Percentiles rank a stretch among this genome's conserved stretches.
These are phyloP conservation scores for Alternaria postmessia DNA, from an alignment of 2,329 filamentous ascomycete species.

Conservation along the genomic window DNA sequence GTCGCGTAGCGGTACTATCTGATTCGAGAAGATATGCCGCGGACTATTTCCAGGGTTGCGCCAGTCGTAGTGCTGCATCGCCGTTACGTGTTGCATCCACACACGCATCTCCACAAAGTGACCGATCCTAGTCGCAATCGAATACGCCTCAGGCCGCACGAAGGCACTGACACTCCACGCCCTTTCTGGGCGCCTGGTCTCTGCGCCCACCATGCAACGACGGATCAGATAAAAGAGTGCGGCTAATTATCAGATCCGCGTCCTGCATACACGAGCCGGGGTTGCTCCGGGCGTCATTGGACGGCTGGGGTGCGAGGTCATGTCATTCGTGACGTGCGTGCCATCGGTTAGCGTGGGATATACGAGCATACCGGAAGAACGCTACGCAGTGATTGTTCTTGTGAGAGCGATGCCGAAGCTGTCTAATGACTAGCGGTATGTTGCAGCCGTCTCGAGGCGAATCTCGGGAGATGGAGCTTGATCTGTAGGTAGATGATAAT, in stretches of 20 bases:
- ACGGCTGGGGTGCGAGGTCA: neutral
- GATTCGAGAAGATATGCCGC: conserved; percentile 5
- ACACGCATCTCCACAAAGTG: conserved; percentile 1
- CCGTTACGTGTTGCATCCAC: conserved; percentile 31
- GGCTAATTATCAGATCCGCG: conserved; percentile 48
- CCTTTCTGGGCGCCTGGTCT: neutral
- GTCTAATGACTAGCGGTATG: neutral
- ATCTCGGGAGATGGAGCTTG: neutral
- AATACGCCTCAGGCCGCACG: neutral
- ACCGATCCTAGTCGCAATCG: conserved; percentile 25
- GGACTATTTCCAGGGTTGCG: neutral
- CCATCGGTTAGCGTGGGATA: conserved; percentile 1
- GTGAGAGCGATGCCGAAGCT: conserved; percentile 2
- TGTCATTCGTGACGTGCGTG: conserved; percentile 19
- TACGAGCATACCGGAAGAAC: neutral
- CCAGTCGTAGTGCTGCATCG: conserved; percentile 11
- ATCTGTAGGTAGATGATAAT: neutral
- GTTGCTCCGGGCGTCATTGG: conserved; percentile 2
- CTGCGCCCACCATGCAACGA: conserved; percentile 1
- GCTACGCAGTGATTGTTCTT: neutral
- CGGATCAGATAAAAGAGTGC: conserved; percentile 22
- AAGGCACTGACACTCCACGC: neutral
- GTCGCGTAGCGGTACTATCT: conserved; percentile 8
- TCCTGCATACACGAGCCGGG: conserved; percentile 23
- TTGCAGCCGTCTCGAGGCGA: neutral